Evolutionary conservation across 352 stramenopile species (phyloP).

Genomic region (Globisporangium viniferum): DNA sequence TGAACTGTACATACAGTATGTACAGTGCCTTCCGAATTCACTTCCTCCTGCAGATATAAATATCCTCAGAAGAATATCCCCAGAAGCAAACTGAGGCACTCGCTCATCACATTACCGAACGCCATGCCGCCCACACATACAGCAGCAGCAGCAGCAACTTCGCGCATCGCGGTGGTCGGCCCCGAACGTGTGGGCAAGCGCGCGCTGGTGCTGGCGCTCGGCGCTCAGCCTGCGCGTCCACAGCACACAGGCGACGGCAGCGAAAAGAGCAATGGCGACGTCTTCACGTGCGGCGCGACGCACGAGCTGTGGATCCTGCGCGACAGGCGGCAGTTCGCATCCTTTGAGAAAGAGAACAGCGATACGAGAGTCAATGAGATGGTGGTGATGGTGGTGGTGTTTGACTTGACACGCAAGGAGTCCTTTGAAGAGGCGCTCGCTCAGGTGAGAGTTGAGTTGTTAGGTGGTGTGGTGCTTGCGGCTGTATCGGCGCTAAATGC

Average conservation of each 20-base stretch:
- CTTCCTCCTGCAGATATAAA: background rate
- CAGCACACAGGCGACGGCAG: constrained; percentile 1
- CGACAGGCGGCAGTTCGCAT: constrained; percentile 12
- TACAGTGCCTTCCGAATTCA: background rate
- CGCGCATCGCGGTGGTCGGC: constrained; percentile 35
- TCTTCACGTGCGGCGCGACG: constrained; percentile 3
- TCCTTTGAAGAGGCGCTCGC: constrained; percentile 38
- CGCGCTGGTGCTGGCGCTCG: constrained; percentile 49
- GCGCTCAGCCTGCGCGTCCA: constrained; percentile 12
- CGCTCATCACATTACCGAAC: background rate
- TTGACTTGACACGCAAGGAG: constrained; percentile 40
- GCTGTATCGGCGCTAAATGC: background rate
- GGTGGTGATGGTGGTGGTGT: constrained; percentile 49
- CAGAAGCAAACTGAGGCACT: background rate
- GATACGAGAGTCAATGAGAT: background rate
- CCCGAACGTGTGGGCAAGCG: constrained; percentile 40
- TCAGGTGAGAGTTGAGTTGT: constrained; percentile 12
- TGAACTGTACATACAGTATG: background rate
- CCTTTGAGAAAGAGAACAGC: constrained; percentile 6
- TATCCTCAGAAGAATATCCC: background rate
- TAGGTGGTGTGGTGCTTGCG: background rate
- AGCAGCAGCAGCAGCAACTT: background rate
- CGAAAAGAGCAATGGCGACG: background rate
- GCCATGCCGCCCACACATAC: constrained; percentile 1
- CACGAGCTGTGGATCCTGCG: constrained; percentile 14